phyloP scores from a whole-genome alignment of 805 yeast genomes.

The Wickerhamiella parazyma region DNA sequence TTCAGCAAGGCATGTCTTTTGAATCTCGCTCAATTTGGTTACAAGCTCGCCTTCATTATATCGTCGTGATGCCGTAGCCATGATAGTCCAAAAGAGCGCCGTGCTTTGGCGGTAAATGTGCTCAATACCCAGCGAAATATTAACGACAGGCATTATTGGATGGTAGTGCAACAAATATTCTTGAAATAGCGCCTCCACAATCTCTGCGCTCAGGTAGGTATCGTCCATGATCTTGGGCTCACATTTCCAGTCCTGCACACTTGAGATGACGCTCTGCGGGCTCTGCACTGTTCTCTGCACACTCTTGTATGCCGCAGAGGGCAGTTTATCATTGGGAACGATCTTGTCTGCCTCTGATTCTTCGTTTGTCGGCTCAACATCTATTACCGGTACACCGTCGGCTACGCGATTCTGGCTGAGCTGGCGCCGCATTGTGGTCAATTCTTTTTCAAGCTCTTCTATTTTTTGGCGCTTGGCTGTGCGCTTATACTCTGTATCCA shows the following conservation, averaged over 20 bases:
- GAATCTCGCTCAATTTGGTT: conserved; percentile 48
- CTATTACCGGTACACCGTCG: neutral
- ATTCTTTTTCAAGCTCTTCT: conserved; percentile 54
- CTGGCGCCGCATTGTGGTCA: conserved; percentile 46
- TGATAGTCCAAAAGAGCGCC: conserved; percentile 83
- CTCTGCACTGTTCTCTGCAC: neutral
- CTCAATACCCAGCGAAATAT: conserved; percentile 70
- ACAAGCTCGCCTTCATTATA: conserved; percentile 35
- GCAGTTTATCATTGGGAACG: conserved; percentile 5
- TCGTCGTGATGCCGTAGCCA: conserved; percentile 71
- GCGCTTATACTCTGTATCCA: conserved; percentile 73
- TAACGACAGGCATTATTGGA: conserved; percentile 77
- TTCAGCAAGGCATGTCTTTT: conserved; percentile 70
- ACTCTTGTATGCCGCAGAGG: conserved; percentile 2
- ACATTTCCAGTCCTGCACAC: conserved; percentile 29
- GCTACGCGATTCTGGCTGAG: conserved; percentile 9
- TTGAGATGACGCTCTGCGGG: neutral
- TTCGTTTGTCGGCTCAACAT: neutral
- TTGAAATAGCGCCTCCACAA: conserved; percentile 45
- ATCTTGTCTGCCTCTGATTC: neutral
- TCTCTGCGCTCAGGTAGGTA: conserved; percentile 44
- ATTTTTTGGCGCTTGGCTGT: conserved; percentile 58
- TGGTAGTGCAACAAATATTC: conserved; percentile 74
- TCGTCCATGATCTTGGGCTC: conserved; percentile 61
- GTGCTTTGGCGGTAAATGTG: conserved; percentile 68